These are phyloP conservation scores for Mycena indigotica DNA, from an alignment of 768 basidiomycete species.

Conservation along the genomic window DNA sequence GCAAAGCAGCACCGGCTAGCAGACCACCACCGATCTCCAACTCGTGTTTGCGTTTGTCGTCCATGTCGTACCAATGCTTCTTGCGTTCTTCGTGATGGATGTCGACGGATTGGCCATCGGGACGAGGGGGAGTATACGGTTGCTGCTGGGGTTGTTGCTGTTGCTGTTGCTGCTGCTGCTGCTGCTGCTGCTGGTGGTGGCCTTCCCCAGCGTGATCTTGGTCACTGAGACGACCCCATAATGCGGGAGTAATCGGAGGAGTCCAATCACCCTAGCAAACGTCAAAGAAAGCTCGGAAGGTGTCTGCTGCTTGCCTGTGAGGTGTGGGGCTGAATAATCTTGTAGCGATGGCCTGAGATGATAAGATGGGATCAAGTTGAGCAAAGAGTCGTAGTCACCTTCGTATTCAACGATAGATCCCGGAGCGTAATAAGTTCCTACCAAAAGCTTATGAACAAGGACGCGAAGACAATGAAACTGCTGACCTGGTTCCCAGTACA, in stretches of 20 bases:
- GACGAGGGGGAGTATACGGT: conserved; percentile 20
- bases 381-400: conserved; percentile 37
- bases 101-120: conserved; percentile 27
- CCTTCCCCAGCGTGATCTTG: conserved; percentile 28
- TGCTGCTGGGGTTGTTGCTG: conserved; percentile 33
- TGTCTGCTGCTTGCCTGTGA: conserved; percentile 54
- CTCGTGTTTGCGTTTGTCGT: background rate
- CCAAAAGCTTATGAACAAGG: conserved; percentile 42
- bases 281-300: background rate
- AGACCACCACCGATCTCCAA: conserved; percentile 66
- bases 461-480: too few species aligned
- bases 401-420: conserved; percentile 59
- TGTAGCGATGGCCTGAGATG: conserved; percentile 55
- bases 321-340: conserved; percentile 70
- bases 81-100: conserved; percentile 49
- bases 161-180: conserved; percentile 30
- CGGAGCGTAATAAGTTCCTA: conserved; percentile 57
- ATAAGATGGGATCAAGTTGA: background rate
- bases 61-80: conserved; percentile 48
- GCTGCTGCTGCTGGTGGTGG: conserved; percentile 31
- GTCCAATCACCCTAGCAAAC: conserved; percentile 65
- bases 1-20: conserved; percentile 50
- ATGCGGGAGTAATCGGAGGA: conserved; percentile 59
- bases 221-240: conserved; percentile 62
- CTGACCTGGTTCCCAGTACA: conserved; percentile 61